A percentile compares a stretch with the other conserved stretches of the same genome.
Conservation (phyloP, 352 stramenopile genomes). For the Phytopythium vexans region DNA sequence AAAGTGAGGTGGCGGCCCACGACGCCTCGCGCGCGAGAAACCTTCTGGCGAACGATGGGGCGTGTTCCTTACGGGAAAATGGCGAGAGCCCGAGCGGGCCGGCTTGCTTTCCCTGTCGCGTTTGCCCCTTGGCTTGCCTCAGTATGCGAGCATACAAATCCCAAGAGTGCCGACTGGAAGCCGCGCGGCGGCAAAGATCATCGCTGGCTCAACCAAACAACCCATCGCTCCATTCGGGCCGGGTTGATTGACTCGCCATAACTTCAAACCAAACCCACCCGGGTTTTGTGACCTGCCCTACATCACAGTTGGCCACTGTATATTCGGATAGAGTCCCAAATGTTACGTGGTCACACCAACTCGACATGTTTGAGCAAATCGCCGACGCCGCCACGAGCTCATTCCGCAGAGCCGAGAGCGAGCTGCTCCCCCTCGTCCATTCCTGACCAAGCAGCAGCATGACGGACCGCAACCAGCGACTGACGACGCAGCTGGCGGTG, state of each 20-base stretch:
- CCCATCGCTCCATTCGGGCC: background rate
- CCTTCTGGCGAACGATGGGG: no score
- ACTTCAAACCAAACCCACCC: no score
- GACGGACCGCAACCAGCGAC: conserved; percentile 16
- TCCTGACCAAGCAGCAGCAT: conserved; percentile 8
- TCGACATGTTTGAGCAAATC: conserved; percentile 13
- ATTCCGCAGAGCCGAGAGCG: background rate
- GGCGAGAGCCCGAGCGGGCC: no score
- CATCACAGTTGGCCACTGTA: no score
- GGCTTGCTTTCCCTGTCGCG: no score
- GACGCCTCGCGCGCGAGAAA: no score
- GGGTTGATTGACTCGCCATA: background rate
- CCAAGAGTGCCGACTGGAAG: background rate
- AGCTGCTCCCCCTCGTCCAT: background rate
- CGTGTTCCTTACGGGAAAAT: no score
- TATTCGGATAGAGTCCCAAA: no score
- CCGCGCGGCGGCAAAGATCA: conserved; percentile 1
- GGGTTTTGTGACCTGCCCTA: no score
- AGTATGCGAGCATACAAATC: background rate
- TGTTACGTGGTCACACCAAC: no score
- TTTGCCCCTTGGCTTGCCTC: background rate
- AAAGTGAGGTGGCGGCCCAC: no score
- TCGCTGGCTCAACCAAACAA: background rate
- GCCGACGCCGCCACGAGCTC: conserved; percentile 6
- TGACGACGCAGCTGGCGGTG: conserved; percentile 58